Evolutionary conservation across 495 filamentous ascomycete species (phyloP), one percentile per base, ranked within the genome.

Genomic region (Articulospora tetracladia): DNA sequence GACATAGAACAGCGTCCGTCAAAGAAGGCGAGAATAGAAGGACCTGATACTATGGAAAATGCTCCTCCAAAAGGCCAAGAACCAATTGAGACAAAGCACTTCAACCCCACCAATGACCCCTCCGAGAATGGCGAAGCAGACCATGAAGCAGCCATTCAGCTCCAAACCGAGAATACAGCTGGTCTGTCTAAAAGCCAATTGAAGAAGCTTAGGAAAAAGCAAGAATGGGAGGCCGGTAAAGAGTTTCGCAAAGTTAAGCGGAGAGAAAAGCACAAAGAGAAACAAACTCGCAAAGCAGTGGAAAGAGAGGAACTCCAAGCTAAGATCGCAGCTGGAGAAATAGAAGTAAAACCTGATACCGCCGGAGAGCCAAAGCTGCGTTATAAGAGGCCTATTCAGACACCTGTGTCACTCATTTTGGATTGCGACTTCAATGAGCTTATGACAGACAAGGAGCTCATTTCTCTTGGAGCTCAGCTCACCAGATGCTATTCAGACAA

Each of bases 341-440:
- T 66, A 72, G 72, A 48, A 70, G 76, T 39, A 2, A 8, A 23
- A 19, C 73, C 75, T 6, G 54, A 64, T 3, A 47, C 63, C 10
- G 55, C 57, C 13, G 48, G 62, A 20, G 61, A 57, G 48, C 60
- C 36, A 61, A 69, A 66, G 58, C 66, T 67, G 54, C 62, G 69
- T 15, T 62, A 62, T 24, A 25, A 64, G 34, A 69, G 68, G 55
- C 74, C 76, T 25, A 71, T 75, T 44, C 75, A 81, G 61, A 74
- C 92, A 7, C 93, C 93, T 1, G 72, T 98, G 7, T 81, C 90
- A 0, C 67, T 98, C 63, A 74, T 99, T 36, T 72, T 99, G 63
- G 94, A 99, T 71, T 98, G 95, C 70, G 85, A 89, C 61, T 99
- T 93, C 63, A 91, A 99, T 63, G 81, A 89, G 12, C 76, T 93